A percentile compares a stretch with the other conserved stretches of the same genome.
Conservation (phyloP, 768 basidiomycete genomes). For the Lentinula boryana region DNA sequence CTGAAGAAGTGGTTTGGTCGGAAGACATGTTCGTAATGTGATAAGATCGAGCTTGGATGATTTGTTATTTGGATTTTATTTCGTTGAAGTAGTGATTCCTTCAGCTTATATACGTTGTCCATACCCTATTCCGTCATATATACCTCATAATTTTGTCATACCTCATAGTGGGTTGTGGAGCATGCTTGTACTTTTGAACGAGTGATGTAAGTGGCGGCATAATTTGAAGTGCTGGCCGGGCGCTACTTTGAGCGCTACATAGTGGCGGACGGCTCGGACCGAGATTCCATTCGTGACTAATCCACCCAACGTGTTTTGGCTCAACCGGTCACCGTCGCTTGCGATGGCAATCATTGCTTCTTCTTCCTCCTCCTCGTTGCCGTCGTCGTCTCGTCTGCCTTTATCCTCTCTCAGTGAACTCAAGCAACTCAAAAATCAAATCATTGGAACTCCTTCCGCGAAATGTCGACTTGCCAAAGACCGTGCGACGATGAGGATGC, state of each 20-base stretch:
- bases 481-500: slow-evolving; percentile 50
- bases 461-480: slow-evolving; percentile 58
- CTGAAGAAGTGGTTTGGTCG: not conserved
- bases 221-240: too few species aligned
- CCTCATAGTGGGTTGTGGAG: too few species aligned
- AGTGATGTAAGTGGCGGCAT: too few species aligned
- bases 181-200: too few species aligned
- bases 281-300: not conserved
- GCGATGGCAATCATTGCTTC: not conserved
- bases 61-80: not conserved
- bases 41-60: not conserved
- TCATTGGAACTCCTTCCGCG: slow-evolving; percentile 76
- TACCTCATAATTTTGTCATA: too few species aligned
- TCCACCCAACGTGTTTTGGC: not conserved
- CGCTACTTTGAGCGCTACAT: too few species aligned
- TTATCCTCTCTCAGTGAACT: slow-evolving; percentile 23
- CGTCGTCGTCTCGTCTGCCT: not conserved
- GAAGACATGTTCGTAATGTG: not conserved
- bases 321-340: not conserved
- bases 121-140: not conserved
- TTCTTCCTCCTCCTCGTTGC: not conserved
- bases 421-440: slow-evolving; percentile 67
- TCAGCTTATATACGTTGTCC: not conserved
- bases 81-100: not conserved
- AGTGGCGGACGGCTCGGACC: not conserved